A percentile compares a stretch with the other conserved stretches of the same genome.
phyloP scores from a whole-genome alignment of 805 yeast genomes.

The Pichia californica region DNA sequence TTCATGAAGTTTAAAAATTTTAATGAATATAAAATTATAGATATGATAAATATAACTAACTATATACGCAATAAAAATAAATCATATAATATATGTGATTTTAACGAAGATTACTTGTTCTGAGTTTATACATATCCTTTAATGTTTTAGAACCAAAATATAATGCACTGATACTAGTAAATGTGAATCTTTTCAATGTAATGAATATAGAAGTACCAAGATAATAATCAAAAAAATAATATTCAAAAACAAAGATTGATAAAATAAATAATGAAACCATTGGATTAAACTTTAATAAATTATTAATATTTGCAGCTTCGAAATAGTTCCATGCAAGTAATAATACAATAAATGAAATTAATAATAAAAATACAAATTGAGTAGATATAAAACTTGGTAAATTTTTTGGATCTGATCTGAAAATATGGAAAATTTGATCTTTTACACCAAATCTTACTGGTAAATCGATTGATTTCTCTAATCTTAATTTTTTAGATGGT shows the following conservation, averaged over 20 bases:
- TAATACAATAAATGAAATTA: slow-evolving; percentile 35
- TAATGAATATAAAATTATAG: background rate
- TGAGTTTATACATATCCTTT: slow-evolving; percentile 29
- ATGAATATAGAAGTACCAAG: slow-evolving; percentile 54
- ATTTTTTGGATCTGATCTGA: slow-evolving; percentile 47
- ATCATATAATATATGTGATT: background rate
- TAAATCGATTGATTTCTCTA: slow-evolving; percentile 6
- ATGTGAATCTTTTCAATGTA: slow-evolving; percentile 41
- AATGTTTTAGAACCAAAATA: slow-evolving; percentile 63
- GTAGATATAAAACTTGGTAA: slow-evolving; percentile 47
- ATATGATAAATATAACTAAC: no score
- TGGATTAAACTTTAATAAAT: slow-evolving; percentile 31
- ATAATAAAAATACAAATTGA: slow-evolving; percentile 40
- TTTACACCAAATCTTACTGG: slow-evolving; percentile 39
- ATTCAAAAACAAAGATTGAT: slow-evolving; percentile 45
- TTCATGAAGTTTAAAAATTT: slow-evolving; percentile 14
- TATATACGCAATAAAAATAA: slow-evolving; percentile 1
- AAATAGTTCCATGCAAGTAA: slow-evolving; percentile 37
- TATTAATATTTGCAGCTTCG: slow-evolving; percentile 32
- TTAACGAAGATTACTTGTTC: slow-evolving; percentile 23
- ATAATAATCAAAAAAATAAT: slow-evolving; percentile 51
- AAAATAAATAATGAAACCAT: slow-evolving; percentile 32
- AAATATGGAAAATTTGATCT: slow-evolving; percentile 60
- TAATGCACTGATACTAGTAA: slow-evolving; percentile 48
- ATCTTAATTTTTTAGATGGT: slow-evolving; percentile 14